phyloP scores from a whole-genome alignment of 2,329 filamentous ascomycete genomes.

The Scopulariopsis brevicaulis region DNA sequence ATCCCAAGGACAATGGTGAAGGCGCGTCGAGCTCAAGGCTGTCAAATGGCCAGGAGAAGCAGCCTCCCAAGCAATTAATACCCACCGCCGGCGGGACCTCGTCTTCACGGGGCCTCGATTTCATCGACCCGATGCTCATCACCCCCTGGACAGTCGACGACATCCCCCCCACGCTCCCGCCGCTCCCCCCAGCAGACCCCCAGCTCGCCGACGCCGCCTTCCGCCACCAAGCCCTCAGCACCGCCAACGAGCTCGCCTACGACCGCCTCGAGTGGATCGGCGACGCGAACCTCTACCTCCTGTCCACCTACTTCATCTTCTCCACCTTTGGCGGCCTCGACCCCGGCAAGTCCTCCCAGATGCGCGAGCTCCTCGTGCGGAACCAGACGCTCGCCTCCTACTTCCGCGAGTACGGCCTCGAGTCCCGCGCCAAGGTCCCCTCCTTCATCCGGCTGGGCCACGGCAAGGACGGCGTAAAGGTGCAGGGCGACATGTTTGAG shows the following conservation, averaged over 20 bases:
- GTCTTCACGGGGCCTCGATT: conserved; percentile 2
- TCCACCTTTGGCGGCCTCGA: conserved; percentile 54
- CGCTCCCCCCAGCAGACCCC: conserved; percentile 51
- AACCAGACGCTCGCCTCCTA: conserved; percentile 68
- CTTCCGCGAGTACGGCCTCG: conserved; percentile 58
- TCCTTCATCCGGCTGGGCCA: conserved; percentile 25
- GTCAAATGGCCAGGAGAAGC: background rate
- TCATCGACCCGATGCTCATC: conserved; percentile 14
- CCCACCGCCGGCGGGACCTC: background rate
- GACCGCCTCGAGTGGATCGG: conserved; percentile 83
- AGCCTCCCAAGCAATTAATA: background rate
- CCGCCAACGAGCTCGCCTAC: conserved; percentile 41
- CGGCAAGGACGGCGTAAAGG: conserved; percentile 47
- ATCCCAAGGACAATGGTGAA: background rate
- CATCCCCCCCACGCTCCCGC: conserved; percentile 36
- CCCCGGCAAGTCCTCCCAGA: conserved; percentile 59
- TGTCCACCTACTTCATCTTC: conserved; percentile 66
- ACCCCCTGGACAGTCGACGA: conserved; percentile 39
- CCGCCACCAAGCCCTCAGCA: conserved; percentile 46
- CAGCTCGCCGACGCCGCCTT: conserved; percentile 52
- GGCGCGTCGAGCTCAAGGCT: background rate
- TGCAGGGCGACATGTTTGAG: conserved; percentile 80
- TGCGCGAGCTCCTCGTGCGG: conserved; percentile 69
- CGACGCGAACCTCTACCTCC: conserved; percentile 73
- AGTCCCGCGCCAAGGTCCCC: conserved; percentile 49